Percentiles rank a stretch among this genome's conserved stretches.
Evolutionary conservation across 1,139 yeast genomes (phyloP).

Genomic region (Nakaseomyces glabratus): DNA sequence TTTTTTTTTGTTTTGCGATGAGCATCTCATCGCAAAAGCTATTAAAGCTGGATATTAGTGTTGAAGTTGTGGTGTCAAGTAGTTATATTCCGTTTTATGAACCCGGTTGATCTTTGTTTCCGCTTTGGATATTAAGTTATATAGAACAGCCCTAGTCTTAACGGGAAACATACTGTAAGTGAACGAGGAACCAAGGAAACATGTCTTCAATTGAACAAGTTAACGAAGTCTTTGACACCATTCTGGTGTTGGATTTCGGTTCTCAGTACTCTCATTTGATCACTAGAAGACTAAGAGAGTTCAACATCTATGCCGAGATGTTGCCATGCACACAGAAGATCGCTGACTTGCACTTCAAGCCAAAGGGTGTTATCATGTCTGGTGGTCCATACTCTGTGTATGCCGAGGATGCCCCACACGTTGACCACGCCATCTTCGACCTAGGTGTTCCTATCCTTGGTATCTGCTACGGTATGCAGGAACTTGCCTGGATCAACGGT

Average conservation of each 20-base stretch:
- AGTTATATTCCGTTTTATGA: too few species aligned
- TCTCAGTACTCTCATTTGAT: conserved; percentile 96
- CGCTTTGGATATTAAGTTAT: too few species aligned
- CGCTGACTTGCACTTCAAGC: conserved; percentile 83
- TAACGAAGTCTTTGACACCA: conserved; percentile 86
- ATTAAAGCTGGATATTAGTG: too few species aligned
- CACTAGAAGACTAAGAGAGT: conserved; percentile 96
- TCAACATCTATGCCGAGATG: conserved; percentile 98
- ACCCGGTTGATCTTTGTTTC: too few species aligned
- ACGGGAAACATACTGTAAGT: too few species aligned
- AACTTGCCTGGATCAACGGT: conserved; percentile 96
- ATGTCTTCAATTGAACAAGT: conserved; percentile 39
- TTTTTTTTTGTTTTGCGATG: too few species aligned
- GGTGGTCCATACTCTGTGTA: conserved; percentile 99
- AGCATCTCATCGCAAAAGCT: too few species aligned
- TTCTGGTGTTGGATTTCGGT: conserved; percentile 93
- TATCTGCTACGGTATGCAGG: conserved; percentile 99
- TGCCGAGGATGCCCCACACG: conserved; percentile 93
- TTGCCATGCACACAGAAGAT: conserved; percentile 98
- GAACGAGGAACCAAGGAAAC: conserved; percentile 1
- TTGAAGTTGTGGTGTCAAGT: too few species aligned
- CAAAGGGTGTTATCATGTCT: conserved; percentile 90
- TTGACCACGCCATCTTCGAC: conserved; percentile 86
- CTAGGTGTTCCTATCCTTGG: conserved; percentile 91
- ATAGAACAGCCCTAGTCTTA: too few species aligned